Percentiles rank a stretch among this genome's conserved stretches.
These are phyloP conservation scores for Fusarium dlaminii DNA, from an alignment of 2,329 filamentous ascomycete genomes.

Conservation along the genomic window DNA sequence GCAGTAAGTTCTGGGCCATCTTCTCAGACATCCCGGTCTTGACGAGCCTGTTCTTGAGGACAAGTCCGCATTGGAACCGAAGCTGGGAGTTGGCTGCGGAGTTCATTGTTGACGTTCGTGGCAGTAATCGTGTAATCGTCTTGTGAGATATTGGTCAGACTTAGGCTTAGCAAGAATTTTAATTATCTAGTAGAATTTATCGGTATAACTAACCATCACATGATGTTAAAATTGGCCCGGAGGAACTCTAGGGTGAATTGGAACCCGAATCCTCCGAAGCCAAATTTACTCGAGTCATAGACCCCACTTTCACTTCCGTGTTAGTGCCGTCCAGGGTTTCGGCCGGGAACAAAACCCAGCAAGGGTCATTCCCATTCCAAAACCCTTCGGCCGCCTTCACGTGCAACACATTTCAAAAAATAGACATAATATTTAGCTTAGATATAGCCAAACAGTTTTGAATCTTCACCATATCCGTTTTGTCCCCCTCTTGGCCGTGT, in stretches of 20 bases:
- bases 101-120: not conserved
- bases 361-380: not conserved
- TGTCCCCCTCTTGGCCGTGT: not conserved
- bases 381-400: not conserved
- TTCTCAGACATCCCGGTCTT: not conserved
- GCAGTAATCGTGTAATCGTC: too few relatives aligned
- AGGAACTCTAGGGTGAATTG: not conserved
- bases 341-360: not conserved
- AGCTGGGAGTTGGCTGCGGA: accelerated
- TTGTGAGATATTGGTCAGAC: accelerated
- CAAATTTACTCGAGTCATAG: not conserved
- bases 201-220: accelerated
- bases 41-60: not conserved
- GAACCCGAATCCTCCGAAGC: not conserved
- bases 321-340: not conserved
- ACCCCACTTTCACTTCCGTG: not conserved
- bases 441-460: not conserved
- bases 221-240: not conserved
- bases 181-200: not conserved
- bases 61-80: not conserved
- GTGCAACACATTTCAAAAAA: not conserved
- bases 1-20: not conserved
- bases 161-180: accelerated
- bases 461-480: not conserved
- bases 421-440: not conserved